Base-by-base conservation (phyloP, 176 grass and related monocot genomes). In the Eremochloa ophiuroides region DNA sequence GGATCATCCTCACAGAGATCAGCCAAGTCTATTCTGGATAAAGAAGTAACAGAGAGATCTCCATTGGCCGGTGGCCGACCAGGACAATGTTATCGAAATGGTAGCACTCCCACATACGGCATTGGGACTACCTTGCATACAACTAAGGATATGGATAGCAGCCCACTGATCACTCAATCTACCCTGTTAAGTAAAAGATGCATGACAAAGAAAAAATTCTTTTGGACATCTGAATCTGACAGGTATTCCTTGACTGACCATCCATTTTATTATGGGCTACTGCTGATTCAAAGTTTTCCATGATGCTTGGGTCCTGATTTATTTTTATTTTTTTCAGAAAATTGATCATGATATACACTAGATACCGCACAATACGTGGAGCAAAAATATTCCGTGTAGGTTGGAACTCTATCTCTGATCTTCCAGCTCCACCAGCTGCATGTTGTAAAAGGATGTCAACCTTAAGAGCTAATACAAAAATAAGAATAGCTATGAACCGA, bases 401-500 rank as follows among this genome's bases (percentile, higher is more conserved):
- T 78, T 94, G 94, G 94, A 87, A 61, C 62, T 90, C 92, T 77
- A 69, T 97, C 71, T 80, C 85, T 47, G 89, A 88, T 74, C 90
- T 97, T 86, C 94, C 92, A 87, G 92, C 92, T 82, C 83, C 79
- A 76, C 80, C 92, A 73, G 33, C 5, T 75, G 88, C 85, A 63
- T 97, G 94, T 51, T 23, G 89, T 81, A 86, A 86, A 87, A 91
- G 94, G 70, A 97, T 97, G 89, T 71, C 92, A 44, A 62, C 70
- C 72, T 97, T 79, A 94, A 80, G 73, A 86, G 48, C 62, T 16
- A 64, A 82, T 88, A 91, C 73, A 75, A 90, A 92, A 41, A 79
- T 92, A 31, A 92, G 87, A 71, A 85, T 76, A 80, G 85, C 88
- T 47, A 55, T 97, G 30, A 74, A 81, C 58, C 81, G 85, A 84